Evolutionary conservation across 228 moss, liverwort and hornwort species (phyloP).

Genomic region (Sphagnum magellanicum): DNA sequence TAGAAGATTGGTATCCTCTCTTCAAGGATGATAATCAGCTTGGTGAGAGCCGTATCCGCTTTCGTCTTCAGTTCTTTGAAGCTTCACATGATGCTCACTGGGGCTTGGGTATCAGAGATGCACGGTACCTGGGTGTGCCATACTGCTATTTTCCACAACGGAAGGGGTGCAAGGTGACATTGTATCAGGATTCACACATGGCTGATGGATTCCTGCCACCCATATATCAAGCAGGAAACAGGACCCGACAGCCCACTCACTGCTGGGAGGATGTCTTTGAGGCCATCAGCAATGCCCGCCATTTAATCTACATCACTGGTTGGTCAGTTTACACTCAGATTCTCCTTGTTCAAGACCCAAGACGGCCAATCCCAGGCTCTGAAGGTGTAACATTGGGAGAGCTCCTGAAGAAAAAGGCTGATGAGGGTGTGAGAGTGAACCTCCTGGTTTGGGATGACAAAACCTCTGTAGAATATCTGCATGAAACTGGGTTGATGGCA

Average conservation of each 20-base stretch:
- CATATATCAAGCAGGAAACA: slow-evolving; percentile 43
- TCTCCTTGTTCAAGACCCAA: slow-evolving; percentile 44
- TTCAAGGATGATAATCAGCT: slow-evolving; percentile 33
- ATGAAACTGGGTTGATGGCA: slow-evolving; percentile 57
- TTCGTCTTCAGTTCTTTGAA: slow-evolving; percentile 54
- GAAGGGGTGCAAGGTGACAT: slow-evolving; percentile 52
- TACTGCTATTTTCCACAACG: slow-evolving; percentile 60
- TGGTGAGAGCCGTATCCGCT: slow-evolving; percentile 35
- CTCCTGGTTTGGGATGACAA: slow-evolving; percentile 78
- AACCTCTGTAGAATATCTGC: slow-evolving; percentile 54
- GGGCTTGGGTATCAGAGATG: slow-evolving; percentile 45
- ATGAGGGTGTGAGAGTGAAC: slow-evolving; percentile 65
- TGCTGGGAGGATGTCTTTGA: slow-evolving; percentile 73
- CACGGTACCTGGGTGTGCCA: slow-evolving; percentile 47
- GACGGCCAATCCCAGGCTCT: slow-evolving; percentile 45
- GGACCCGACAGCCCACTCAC: slow-evolving; percentile 33
- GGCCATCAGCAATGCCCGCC: slow-evolving; percentile 40
- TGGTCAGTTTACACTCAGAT: slow-evolving; percentile 80
- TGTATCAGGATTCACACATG: slow-evolving; percentile 78
- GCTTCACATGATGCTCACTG: slow-evolving; percentile 40
- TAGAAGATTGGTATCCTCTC: slow-evolving; percentile 49
- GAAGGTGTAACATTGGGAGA: slow-evolving; percentile 61
- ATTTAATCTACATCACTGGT: slow-evolving; percentile 73
- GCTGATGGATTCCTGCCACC: slow-evolving; percentile 52
- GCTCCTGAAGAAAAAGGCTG: slow-evolving; percentile 57